A percentile compares a stretch with the other conserved stretches of the same genome.
Evolutionary conservation across 371 early-diverging fungal genomes (phyloP).

Genomic region (Mortierella sp.): DNA sequence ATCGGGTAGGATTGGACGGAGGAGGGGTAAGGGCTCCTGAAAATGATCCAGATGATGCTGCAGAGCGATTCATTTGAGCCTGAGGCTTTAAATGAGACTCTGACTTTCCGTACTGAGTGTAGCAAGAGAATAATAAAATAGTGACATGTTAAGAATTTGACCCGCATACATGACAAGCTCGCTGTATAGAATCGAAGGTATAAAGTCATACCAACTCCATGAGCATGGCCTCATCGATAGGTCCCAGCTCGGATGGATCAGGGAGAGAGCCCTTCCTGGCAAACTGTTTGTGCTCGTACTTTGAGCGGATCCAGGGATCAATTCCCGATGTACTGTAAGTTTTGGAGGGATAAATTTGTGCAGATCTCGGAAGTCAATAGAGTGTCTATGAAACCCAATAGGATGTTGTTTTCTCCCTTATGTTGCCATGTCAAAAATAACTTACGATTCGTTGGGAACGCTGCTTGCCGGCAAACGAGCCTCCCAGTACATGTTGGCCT

Average conservation of each 20-base stretch:
- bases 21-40: slow-evolving; percentile 44
- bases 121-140: slow-evolving; percentile 1
- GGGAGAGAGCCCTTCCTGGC: slow-evolving; percentile 79
- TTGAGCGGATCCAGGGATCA: slow-evolving; percentile 86
- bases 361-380: not conserved
- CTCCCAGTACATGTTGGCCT: slow-evolving; percentile 83
- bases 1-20: slow-evolving; percentile 34
- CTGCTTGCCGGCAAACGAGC: slow-evolving; percentile 64
- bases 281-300: slow-evolving; percentile 88
- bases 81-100: slow-evolving; percentile 26
- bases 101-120: slow-evolving; percentile 28
- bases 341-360: not conserved
- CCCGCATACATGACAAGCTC: not conserved
- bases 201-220: slow-evolving; percentile 37
- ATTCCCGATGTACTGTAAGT: slow-evolving; percentile 65
- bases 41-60: slow-evolving; percentile 34
- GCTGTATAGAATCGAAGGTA: too few relatives aligned
- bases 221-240: slow-evolving; percentile 57
- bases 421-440: not conserved
- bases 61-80: slow-evolving; percentile 32
- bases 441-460: slow-evolving; percentile 61
- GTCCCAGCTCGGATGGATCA: slow-evolving; percentile 76
- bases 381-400: not conserved
- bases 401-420: not conserved
- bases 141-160: not conserved